Conservation (phyloP, 73 alveolate species). For the Paramecium caudatum region DNA sequence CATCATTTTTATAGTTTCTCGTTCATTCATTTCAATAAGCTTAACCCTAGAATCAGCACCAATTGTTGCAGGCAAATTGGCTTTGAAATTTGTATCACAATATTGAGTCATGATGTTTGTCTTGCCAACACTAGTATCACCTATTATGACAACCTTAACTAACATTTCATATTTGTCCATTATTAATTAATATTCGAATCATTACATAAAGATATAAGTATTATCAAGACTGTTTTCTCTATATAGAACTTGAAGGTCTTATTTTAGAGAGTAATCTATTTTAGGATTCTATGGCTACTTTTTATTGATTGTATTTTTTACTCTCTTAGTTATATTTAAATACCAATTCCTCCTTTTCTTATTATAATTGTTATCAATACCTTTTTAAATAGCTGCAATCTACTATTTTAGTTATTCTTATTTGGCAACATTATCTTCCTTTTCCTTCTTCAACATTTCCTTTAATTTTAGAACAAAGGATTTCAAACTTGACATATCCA, state of each 20-base stretch:
- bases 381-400: neutral
- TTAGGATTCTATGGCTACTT: slow-evolving; percentile 32
- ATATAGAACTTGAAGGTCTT: slow-evolving; percentile 26
- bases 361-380: neutral
- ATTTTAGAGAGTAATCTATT: slow-evolving; percentile 26
- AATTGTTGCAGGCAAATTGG: neutral
- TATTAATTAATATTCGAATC: neutral
- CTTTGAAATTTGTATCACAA: slow-evolving; percentile 84
- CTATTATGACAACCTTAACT: slow-evolving; percentile 78
- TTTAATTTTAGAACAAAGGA: neutral
- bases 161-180: slow-evolving; percentile 29
- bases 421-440: neutral
- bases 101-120: slow-evolving; percentile 86
- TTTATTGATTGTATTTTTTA: slow-evolving; percentile 9
- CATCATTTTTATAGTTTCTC: slow-evolving; percentile 39
- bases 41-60: slow-evolving; percentile 34
- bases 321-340: slow-evolving; percentile 1
- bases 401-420: neutral
- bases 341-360: neutral
- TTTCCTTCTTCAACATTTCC: neutral
- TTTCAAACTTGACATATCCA: neutral
- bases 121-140: slow-evolving; percentile 92
- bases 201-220: too few species aligned
- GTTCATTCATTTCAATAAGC: neutral
- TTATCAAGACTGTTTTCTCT: neutral